Base-by-base conservation (phyloP, 2,329 filamentous ascomycete genomes). In the Fusarium protoensiforme region DNA sequence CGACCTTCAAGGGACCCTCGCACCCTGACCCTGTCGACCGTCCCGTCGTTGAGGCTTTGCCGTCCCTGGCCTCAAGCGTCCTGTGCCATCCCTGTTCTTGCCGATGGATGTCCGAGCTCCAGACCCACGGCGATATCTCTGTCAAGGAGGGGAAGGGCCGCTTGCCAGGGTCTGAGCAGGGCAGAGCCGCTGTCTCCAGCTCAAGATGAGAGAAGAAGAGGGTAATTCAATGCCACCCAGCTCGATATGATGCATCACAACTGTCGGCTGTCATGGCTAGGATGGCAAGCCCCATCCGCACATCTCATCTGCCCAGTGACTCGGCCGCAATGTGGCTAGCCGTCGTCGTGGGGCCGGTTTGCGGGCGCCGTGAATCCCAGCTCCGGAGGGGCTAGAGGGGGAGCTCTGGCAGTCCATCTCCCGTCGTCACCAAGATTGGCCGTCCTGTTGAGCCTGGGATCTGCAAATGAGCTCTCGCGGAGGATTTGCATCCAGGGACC, bases 401-500 rank as follows among this genome's bases (percentile, higher is more conserved):
- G 48, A 72, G 64, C 57, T 66, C 61, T 63, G 61, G 46, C 60
- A 72, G 64, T 69, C 58, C 62, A 69, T 53, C 39, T 69, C 59
- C 57, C 43, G 27, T 24, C 29, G 35, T 61, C 36, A 57, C 59
- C 13, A 29, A 61, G 61, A 69, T 69, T 72, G 64, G 68, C 58
- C 61, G 41, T 57, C 62, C 24, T 58, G 48, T 59, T 57, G 35
- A 65, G 61, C 41, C 65, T 54, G 54, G 54, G 71, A 72, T 74
- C 71, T 74, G 59, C 71, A 72, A 68, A 73, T 53, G 54, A 60
- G 59, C 58, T 53, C 61, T 67, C 46, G 61, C 72, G 65, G 65
- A 71, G 63, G 72, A 70, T 77, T 75, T 59, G 58, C 66, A 58
- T 54, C 66, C 61, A 72, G 65, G 73, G 69, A 77, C 75, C 73